A percentile compares a stretch with the other conserved stretches of the same genome.
Conservation (phyloP, 2,329 filamentous ascomycete genomes). For the Fusarium sulawesiense region DNA sequence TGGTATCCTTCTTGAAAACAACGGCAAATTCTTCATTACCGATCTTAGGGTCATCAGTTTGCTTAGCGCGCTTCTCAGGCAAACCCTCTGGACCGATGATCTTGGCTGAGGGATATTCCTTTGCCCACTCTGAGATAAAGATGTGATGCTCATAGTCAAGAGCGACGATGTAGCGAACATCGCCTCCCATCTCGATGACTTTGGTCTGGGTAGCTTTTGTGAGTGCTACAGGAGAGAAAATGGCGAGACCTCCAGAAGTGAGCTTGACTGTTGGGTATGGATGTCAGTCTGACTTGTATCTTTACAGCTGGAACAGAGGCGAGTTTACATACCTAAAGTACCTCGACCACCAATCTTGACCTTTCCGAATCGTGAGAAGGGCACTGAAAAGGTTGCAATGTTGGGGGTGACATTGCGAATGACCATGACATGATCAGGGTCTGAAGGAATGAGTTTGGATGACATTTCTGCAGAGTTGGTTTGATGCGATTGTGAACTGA, state of each 20-base stretch:
- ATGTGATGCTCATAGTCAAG: slow-evolving; percentile 96
- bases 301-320: background rate
- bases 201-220: slow-evolving; percentile 78
- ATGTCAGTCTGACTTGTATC: background rate
- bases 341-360: slow-evolving; percentile 88
- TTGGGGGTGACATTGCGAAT: slow-evolving; percentile 86
- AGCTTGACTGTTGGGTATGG: slow-evolving; percentile 73
- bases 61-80: slow-evolving; percentile 79
- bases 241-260: slow-evolving; percentile 79
- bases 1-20: slow-evolving; percentile 72
- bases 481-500: slow-evolving; percentile 21
- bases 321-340: slow-evolving; percentile 75
- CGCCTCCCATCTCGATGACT: slow-evolving; percentile 72
- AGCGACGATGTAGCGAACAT: slow-evolving; percentile 86
- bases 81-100: slow-evolving; percentile 87
- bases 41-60: slow-evolving; percentile 59
- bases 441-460: slow-evolving; percentile 71
- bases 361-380: slow-evolving; percentile 83
- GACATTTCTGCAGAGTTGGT: slow-evolving; percentile 60
- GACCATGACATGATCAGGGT: slow-evolving; percentile 88
- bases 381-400: slow-evolving; percentile 81
- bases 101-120: slow-evolving; percentile 80
- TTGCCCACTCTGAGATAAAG: slow-evolving; percentile 86
- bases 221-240: slow-evolving; percentile 91
- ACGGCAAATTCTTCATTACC: slow-evolving; percentile 70